Evolutionary conservation across 164 flowering plant species (phyloP).

Genomic region (Magnolia officinalis): DNA sequence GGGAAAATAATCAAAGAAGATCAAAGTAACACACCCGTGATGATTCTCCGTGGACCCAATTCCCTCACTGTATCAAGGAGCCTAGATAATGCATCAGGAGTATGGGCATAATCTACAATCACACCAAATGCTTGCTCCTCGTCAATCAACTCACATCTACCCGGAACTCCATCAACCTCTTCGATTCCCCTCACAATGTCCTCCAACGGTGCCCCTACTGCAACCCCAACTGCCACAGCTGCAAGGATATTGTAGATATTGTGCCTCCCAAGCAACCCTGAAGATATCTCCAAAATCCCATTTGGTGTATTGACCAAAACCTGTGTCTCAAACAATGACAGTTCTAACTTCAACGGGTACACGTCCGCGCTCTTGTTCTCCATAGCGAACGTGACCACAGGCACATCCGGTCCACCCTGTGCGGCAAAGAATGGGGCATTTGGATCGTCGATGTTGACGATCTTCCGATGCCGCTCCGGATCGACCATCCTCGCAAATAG

Average conservation of each 20-base stretch:
- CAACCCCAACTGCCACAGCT: slow-evolving; percentile 90
- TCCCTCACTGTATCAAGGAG: slow-evolving; percentile 85
- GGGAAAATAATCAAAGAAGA: background rate
- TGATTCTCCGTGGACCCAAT: slow-evolving; percentile 75
- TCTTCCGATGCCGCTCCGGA: slow-evolving; percentile 76
- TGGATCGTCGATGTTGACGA: slow-evolving; percentile 90
- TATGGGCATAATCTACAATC: slow-evolving; percentile 81
- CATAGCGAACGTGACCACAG: slow-evolving; percentile 86
- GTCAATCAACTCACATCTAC: slow-evolving; percentile 90
- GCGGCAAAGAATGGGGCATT: slow-evolving; percentile 69
- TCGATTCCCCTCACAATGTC: slow-evolving; percentile 95
- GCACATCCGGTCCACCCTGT: slow-evolving; percentile 79
- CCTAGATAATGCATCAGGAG: slow-evolving; percentile 84
- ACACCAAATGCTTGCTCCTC: slow-evolving; percentile 96
- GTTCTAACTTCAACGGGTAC: slow-evolving; percentile 74
- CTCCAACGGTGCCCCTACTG: slow-evolving; percentile 91
- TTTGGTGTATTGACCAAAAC: slow-evolving; percentile 88
- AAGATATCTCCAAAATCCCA: slow-evolving; percentile 92
- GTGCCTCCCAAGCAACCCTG: slow-evolving; percentile 91
- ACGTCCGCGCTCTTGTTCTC: slow-evolving; percentile 85
- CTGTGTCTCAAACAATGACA: slow-evolving; percentile 90
- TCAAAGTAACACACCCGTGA: slow-evolving; percentile 59
- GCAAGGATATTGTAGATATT: slow-evolving; percentile 89
- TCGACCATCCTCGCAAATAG: slow-evolving; percentile 82
- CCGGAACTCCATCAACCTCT: slow-evolving; percentile 96